Conservation (phyloP, 2,329 filamentous ascomycete genomes). For the Claviceps sp. region DNA sequence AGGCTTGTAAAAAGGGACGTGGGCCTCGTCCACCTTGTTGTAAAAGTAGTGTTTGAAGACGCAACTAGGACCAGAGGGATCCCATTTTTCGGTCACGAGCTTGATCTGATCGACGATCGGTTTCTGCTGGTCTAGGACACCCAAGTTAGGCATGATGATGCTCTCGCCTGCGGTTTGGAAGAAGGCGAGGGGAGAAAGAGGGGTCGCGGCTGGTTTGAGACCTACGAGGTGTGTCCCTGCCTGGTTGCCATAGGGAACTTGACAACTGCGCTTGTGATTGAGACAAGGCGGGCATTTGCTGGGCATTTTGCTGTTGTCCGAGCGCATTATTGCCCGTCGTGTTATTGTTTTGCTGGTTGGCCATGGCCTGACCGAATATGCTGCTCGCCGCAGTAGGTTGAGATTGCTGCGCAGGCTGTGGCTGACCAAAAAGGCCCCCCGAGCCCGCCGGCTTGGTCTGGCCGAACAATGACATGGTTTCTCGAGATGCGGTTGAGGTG, state of each 20-base stretch:
- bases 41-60: constrained; percentile 78
- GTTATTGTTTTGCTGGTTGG: constrained; percentile 25
- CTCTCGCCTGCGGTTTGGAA: neutral
- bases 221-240: constrained; percentile 36
- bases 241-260: constrained; percentile 39
- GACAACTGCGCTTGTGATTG: constrained; percentile 34
- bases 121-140: constrained; percentile 41
- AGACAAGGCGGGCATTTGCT: constrained; percentile 28
- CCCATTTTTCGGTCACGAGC: constrained; percentile 60
- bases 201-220: neutral
- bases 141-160: neutral
- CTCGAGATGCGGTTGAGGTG: neutral
- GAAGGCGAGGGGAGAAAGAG: neutral
- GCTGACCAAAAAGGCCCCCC: constrained; percentile 24
- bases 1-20: constrained; percentile 65
- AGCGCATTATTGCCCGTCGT: constrained; percentile 18
- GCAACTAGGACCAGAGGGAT: constrained; percentile 52
- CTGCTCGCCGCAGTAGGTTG: constrained; percentile 14
- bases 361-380: constrained; percentile 19
- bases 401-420: constrained; percentile 20
- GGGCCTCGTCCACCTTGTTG: constrained; percentile 64
- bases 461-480: constrained; percentile 26
- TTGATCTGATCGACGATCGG: constrained; percentile 62
- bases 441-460: constrained; percentile 22
- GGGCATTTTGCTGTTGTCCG: constrained; percentile 23